Evolutionary conservation across 176 grass and related monocot genomes (phyloP), one percentile per base, ranked within the genome.

Genomic region (Paspalum notatum): DNA sequence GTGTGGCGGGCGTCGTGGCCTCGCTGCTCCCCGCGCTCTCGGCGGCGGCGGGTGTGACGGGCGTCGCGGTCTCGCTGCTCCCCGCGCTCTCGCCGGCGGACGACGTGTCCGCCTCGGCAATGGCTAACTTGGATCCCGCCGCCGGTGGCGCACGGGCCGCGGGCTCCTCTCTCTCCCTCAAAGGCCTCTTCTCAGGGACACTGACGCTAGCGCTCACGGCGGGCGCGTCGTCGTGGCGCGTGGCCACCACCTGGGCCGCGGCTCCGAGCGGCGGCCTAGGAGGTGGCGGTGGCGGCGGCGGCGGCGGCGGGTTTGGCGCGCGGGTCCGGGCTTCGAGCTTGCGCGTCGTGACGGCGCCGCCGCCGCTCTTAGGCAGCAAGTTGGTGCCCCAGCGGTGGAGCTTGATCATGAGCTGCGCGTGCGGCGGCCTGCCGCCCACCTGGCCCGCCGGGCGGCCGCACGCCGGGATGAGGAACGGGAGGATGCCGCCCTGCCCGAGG

Each of bases 81-180:
- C 68, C 66, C 45, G 40, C 49, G 60, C 54, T 52, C 38, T 38
- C 83, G 22, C 25, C 55, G 64, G 63, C 38, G 37, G n/a, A n/a
- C n/a, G 54, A 32, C 69, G 78, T 8, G 6, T 60, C 66, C 0
- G 42, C 13, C 18, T 75, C 65, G 22, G 74, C 74, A 48, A 37
- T 38, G 24, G 58, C 17, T 82, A 32, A 32, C 32, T 80, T 21
- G 57, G 70, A 44, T 27, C 10, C 80, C 25, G 75, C 53, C 5
- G 26, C 55, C 67, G 84, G 2, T 3, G 32, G 17, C 16, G 18
- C 16, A n/a, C 9, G 26, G 70, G 0, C 50, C 62, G 69, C 75
- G 51, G 56, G 57, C 41, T 74, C 59, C 76, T 59, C 88, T 76
- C 68, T 90, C 85, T 88, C 88, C 91, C 85, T 88, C 91, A 77